Evolutionary conservation across 208 protist genomes (phyloP).

Genomic region (Leishmania arabica): DNA sequence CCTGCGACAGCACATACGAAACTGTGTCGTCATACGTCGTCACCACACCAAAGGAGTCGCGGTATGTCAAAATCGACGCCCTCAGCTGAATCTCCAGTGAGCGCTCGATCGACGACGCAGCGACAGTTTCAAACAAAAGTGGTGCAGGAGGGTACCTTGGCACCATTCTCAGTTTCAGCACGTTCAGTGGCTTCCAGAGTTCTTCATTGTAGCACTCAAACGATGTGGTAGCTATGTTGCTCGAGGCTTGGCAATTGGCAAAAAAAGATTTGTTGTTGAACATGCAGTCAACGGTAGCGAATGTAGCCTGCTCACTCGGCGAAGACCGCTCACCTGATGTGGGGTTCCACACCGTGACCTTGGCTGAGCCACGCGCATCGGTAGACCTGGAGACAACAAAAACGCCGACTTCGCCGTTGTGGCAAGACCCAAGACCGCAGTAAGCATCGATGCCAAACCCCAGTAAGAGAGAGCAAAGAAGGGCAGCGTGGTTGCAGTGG

Average conservation of each 20-base stretch:
- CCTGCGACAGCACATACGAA: constrained; percentile 80
- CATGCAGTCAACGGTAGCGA: constrained; percentile 75
- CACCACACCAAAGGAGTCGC: constrained; percentile 74
- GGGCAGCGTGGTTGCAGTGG: constrained; percentile 80
- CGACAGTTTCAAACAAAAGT: constrained; percentile 49
- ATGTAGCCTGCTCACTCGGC: constrained; percentile 46
- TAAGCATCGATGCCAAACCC: constrained; percentile 93
- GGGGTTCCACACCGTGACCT: constrained; percentile 84
- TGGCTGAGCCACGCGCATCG: constrained; percentile 32
- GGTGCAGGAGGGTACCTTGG: constrained; percentile 71
- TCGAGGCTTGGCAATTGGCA: constrained; percentile 85
- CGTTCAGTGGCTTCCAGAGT: constrained; percentile 90
- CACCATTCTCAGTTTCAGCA: constrained; percentile 89
- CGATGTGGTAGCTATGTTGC: constrained; percentile 44
- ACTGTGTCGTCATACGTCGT: constrained; percentile 82
- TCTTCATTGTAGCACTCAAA: constrained; percentile 92
- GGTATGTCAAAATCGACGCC: constrained; percentile 47
- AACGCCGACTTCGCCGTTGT: constrained; percentile 49
- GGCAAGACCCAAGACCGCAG: constrained; percentile 66
- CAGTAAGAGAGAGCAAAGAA: constrained; percentile 91
- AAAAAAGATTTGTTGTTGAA: constrained; percentile 91
- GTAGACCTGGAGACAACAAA: constrained; percentile 75
- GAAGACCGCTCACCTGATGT: constrained; percentile 58
- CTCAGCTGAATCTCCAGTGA: constrained; percentile 61
- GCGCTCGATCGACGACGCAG: constrained; percentile 45